A percentile compares a stretch with the other conserved stretches of the same genome.
These are phyloP conservation scores for Cladorrhinum sp. DNA, from an alignment of 2,329 filamentous ascomycete species.

Conservation along the genomic window DNA sequence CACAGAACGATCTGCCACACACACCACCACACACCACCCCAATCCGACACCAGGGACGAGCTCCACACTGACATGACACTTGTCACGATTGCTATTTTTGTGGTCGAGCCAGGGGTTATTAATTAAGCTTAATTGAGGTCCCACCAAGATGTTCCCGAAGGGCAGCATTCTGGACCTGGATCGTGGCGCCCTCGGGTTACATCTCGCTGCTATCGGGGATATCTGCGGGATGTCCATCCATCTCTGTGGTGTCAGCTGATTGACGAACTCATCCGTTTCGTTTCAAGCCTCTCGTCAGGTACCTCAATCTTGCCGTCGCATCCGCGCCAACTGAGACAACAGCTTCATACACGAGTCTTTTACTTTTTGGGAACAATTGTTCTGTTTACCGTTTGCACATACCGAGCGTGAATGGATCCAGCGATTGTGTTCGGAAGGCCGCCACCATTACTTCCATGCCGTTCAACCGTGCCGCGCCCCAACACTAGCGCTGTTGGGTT, in stretches of 20 bases:
- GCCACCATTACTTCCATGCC: conserved; percentile 7
- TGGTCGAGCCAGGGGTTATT: conserved; percentile 28
- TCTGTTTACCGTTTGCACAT: too few species aligned
- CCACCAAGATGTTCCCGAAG: conserved; percentile 18
- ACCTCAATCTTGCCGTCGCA: not conserved
- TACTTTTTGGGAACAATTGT: not conserved
- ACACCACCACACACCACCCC: not conserved
- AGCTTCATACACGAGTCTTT: too few species aligned
- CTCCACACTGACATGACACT: conserved; percentile 8
- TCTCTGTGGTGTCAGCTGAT: conserved; percentile 24
- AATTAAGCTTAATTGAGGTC: conserved; percentile 38
- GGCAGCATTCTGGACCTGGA: conserved; percentile 21
- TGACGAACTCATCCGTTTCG: not conserved
- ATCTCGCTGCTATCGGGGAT: conserved; percentile 15
- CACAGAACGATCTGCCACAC: not conserved
- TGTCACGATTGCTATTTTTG: conserved; percentile 36
- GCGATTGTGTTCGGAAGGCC: not conserved
- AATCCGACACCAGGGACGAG: not conserved
- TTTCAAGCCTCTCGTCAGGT: not conserved
- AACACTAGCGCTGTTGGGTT: conserved; percentile 4
- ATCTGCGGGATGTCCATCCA: conserved; percentile 3
- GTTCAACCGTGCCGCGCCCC: conserved; percentile 15
- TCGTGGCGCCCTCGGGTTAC: conserved; percentile 17
- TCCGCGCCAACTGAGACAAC: too few species aligned
- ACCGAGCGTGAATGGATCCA: too few species aligned